These are phyloP conservation scores for Neonectria coccinea DNA, from an alignment of 2,329 filamentous ascomycete genomes.

Conservation along the genomic window DNA sequence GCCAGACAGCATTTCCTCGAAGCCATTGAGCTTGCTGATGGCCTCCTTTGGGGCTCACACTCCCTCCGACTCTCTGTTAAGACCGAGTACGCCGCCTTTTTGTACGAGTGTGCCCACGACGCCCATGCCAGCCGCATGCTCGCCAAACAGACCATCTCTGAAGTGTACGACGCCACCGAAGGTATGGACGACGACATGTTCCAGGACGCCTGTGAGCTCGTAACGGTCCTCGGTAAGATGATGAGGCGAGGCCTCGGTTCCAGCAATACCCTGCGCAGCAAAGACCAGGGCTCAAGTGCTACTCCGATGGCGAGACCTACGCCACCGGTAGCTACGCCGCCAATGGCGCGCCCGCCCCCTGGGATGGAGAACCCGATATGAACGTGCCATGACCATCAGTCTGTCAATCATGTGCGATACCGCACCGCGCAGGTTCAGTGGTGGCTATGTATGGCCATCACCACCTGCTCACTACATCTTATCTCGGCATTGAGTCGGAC, in stretches of 20 bases:
- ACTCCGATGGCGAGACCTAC: constrained; percentile 37
- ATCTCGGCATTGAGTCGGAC: neutral
- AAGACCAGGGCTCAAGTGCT: constrained; percentile 45
- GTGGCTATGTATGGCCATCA: neutral
- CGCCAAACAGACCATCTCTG: constrained; percentile 85
- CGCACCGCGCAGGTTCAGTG: neutral
- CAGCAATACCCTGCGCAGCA: constrained; percentile 49
- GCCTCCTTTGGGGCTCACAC: constrained; percentile 85
- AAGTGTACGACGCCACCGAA: constrained; percentile 91
- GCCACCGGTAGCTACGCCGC: constrained; percentile 43
- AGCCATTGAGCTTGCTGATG: constrained; percentile 79
- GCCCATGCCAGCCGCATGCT: constrained; percentile 78
- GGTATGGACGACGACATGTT: constrained; percentile 97
- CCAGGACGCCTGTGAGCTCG: constrained; percentile 87
- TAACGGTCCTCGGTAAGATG: constrained; percentile 88
- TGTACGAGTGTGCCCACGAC: constrained; percentile 93
- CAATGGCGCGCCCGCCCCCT: constrained; percentile 43
- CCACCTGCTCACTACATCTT: neutral
- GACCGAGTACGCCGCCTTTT: constrained; percentile 90
- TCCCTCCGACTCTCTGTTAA: constrained; percentile 90
- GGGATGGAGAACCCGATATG: constrained; percentile 61
- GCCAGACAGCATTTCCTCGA: constrained; percentile 85
- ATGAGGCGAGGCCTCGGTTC: constrained; percentile 77
- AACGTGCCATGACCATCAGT: constrained; percentile 24
- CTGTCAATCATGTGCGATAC: constrained; percentile 6